These are phyloP conservation scores for Xerocomus potaroensis DNA, from an alignment of 768 basidiomycete genomes.

Conservation along the genomic window DNA sequence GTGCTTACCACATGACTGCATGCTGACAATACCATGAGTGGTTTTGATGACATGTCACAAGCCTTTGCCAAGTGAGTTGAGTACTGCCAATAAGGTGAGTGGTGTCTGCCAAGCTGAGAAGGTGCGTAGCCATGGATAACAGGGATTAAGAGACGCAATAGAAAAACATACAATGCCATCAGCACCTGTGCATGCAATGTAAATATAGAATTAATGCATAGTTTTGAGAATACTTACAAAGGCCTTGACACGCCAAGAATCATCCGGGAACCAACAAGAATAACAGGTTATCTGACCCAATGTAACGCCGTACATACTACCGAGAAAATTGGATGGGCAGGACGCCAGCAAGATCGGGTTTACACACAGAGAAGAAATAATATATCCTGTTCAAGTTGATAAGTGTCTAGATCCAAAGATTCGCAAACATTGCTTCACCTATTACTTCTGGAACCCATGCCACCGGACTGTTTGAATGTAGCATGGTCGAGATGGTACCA, in stretches of 20 bases:
- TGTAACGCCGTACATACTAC: slow-evolving; percentile 13
- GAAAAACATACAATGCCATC: not conserved
- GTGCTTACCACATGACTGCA: not conserved
- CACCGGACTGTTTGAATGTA: not conserved
- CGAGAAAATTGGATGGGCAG: not conserved
- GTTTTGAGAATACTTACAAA: not conserved
- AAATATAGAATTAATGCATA: not conserved
- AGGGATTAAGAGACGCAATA: not conserved
- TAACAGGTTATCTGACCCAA: slow-evolving; percentile 10
- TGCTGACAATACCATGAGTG: not conserved
- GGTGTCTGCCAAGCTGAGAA: slow-evolving; percentile 7
- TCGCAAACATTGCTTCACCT: not conserved
- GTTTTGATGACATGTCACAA: slow-evolving; percentile 3
- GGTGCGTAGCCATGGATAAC: not conserved
- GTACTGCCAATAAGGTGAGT: not conserved
- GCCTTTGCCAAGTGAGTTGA: not conserved
- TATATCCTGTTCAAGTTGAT: slow-evolving; percentile 1
- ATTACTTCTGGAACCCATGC: slow-evolving; percentile 1
- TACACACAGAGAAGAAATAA: slow-evolving; percentile 3
- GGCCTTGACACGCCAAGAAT: slow-evolving; percentile 1
- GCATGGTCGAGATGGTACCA: not conserved
- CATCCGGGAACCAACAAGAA: slow-evolving; percentile 9
- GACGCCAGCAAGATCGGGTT: not conserved
- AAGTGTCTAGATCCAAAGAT: not conserved
- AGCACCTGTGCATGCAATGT: slow-evolving; percentile 2